Evolutionary conservation across 352 stramenopile species (phyloP), one percentile per base, ranked within the genome.

Genomic region (Peronosclerospora sorghi): DNA sequence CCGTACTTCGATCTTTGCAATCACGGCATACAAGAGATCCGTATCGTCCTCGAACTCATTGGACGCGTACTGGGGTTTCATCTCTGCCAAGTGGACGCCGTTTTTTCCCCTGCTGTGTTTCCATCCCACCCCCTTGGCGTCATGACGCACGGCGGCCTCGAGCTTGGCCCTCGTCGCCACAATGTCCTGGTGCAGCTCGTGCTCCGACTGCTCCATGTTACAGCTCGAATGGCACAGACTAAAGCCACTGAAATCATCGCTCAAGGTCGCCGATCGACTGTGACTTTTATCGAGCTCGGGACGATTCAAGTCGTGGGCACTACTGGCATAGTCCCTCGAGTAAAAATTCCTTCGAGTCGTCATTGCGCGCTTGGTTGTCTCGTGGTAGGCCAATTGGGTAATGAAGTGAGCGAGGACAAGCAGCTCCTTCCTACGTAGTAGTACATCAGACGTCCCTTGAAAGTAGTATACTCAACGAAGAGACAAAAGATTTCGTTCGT

Each of bases 131-230:
- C 66, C 61, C 35, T 50, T 56, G 9, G 54, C 59, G 32, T 65
- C 59, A 27, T 35, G 8, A 8, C 45, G 44, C 29, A 69, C 64
- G 15, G 68, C 72, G 4, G 54, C 45, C 28, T 73, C 54, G 23
- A 84, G 55, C 54, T 80, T 78, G 28, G 66, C 53, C 40, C 82
- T 67, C 14, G 72, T 78, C 1, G 58, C 52, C 13, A 84, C 48
- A 23, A 82, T 51, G 39, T 84, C 72, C 38, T 71, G 61, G 45
- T 58, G 68, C 48, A 84, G 64, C 44, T 82, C 52, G 21, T 76
- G 52, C 37, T 75, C 62, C 23, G 68, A 57, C 44, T 79, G 63
- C 40, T 71, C 56, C 24, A 74, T 26, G 20, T 17, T 47, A 59
- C 15, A 2, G 1, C 15, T 8, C 30, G 30, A 35, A 7, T 9